These are phyloP conservation scores for Aureobasidium sp. DNA, from an alignment of 2,329 filamentous ascomycete species.

Conservation along the genomic window DNA sequence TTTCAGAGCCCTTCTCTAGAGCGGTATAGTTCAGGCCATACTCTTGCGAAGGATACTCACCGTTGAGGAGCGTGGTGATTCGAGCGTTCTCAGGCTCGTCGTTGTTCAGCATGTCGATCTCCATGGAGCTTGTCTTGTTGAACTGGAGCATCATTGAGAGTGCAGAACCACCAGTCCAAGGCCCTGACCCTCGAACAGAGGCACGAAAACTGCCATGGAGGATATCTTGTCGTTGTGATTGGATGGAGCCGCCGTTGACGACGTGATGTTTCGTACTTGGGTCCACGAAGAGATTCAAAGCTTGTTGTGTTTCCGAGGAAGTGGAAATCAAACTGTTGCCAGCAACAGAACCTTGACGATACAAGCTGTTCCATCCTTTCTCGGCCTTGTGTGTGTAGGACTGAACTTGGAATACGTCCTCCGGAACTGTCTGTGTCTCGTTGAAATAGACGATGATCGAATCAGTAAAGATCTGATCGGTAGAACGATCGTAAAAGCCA, in stretches of 20 bases:
- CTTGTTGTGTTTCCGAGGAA: neutral
- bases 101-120: conserved; percentile 39
- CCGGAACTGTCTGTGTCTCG: conserved; percentile 31
- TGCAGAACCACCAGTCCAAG: conserved; percentile 29
- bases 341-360: conserved; percentile 33
- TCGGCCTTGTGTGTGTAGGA: conserved; percentile 37
- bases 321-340: conserved; percentile 32
- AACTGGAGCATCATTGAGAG: conserved; percentile 39
- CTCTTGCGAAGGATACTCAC: conserved; percentile 30
- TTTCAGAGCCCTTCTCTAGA: conserved; percentile 2
- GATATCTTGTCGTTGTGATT: conserved; percentile 37
- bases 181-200: conserved; percentile 25
- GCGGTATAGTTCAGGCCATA: conserved; percentile 35
- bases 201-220: conserved; percentile 40
- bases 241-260: conserved; percentile 35
- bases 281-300: neutral
- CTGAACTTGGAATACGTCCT: conserved; percentile 29
- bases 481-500: conserved; percentile 36
- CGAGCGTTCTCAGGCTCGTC: conserved; percentile 30
- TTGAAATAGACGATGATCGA: conserved; percentile 44
- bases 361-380: conserved; percentile 39
- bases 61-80: conserved; percentile 31
- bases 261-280: conserved; percentile 26
- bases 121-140: conserved; percentile 36
- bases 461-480: conserved; percentile 36